Base-by-base conservation (phyloP, 257 asterid species). In the Thymus quinquecostatus region DNA sequence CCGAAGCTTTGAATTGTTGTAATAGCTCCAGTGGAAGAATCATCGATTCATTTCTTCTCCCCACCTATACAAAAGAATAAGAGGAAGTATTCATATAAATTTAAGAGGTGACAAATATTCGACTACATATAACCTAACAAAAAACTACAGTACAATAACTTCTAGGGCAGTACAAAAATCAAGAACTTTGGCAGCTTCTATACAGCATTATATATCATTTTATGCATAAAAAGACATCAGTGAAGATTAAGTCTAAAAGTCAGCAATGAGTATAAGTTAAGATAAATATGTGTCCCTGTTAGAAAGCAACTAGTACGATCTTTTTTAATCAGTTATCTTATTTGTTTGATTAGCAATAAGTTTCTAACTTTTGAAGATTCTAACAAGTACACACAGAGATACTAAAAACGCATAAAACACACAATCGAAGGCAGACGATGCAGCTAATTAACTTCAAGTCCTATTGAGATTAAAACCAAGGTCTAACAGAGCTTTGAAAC, bases 1-100 rank as follows among this genome's bases (percentile, higher is more conserved):
- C 99, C 5, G 98, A 84, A 69, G 98, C 83, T 81, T 95, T 92
- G 91, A 95, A 95, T 82, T 95, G 99, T 69, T 95, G 99, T 71
- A 95, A 88, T 54, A 95, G 88, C 91, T 95, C 99, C 9, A 95
- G 86, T 1, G 99, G 99, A 70, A 95, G 97, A 81, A 95, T 83
- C 74, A 82, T 80, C 29, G 96, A 77, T 76, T 95, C 99, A 0
- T 81, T 78, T 83, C 85, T 86, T 80, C 92, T 88, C 61, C 98
- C 98, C 63, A 91, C 93, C 98, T 93, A 68, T 70, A 72, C 47
- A 61, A 60, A 73, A 65, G 60, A 60, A 64, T 12, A 50, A 67
- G 61, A 61, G 9, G 6, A 29, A 12, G 5, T 30, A 53, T 57
- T 60, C 7, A 32, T 70, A 1, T 66, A 54, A 11, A 73, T 53